phyloP scores from a whole-genome alignment of 129 eudicot genomes.

The Lactuca saligna region DNA sequence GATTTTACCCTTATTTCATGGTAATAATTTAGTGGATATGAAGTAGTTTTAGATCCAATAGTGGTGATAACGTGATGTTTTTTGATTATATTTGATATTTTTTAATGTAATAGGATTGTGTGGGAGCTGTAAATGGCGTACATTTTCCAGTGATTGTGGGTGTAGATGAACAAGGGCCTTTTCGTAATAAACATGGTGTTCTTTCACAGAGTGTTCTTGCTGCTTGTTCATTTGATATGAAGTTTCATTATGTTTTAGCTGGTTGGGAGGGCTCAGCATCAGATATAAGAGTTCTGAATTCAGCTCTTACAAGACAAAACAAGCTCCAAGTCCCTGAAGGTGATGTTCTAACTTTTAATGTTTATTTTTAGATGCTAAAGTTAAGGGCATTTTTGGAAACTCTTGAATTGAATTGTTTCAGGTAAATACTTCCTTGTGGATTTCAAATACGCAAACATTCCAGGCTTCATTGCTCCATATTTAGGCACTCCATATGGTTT shows the following conservation, averaged over 20 bases:
- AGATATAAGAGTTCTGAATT: slow-evolving; percentile 48
- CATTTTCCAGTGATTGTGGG: slow-evolving; percentile 62
- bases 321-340: slow-evolving; percentile 62
- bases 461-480: slow-evolving; percentile 58
- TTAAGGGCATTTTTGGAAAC: too few species aligned
- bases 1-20: slow-evolving; percentile 62
- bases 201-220: slow-evolving; percentile 63
- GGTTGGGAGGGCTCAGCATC: slow-evolving; percentile 74
- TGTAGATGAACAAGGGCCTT: slow-evolving; percentile 65
- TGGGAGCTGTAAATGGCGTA: slow-evolving; percentile 61
- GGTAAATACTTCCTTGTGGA: slow-evolving; percentile 60
- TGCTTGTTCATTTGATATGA: slow-evolving; percentile 64
- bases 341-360: neutral
- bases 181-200: slow-evolving; percentile 47
- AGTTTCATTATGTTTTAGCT: slow-evolving; percentile 60
- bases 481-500: slow-evolving; percentile 32
- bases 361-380: too few species aligned
- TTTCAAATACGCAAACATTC: slow-evolving; percentile 48
- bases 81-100: slow-evolving; percentile 5
- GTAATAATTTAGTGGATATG: slow-evolving; percentile 30
- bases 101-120: slow-evolving; percentile 47
- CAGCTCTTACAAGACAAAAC: slow-evolving; percentile 61
- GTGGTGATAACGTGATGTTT: neutral
- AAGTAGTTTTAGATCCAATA: neutral
- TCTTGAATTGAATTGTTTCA: slow-evolving; percentile 16